Conservation (phyloP, 2,329 filamentous ascomycete genomes). For the Massarina eburnea region DNA sequence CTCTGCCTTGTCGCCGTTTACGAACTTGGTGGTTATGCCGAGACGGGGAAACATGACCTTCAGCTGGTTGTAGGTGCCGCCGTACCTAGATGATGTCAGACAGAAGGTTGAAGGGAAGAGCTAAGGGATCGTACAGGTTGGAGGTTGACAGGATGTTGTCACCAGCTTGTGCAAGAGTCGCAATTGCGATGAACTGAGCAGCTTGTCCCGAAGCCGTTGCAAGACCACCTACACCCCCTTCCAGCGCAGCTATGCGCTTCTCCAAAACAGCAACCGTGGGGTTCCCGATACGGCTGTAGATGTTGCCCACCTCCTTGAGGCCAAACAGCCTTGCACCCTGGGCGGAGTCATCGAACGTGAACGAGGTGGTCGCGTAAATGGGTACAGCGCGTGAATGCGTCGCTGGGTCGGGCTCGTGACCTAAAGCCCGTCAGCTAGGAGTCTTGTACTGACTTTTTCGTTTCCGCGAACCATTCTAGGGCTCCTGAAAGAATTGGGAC, state of each 20-base stretch:
- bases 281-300: constrained; percentile 97
- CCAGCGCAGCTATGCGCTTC: constrained; percentile 91
- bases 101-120: not conserved
- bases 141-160: constrained; percentile 93
- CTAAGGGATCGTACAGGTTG: constrained; percentile 60
- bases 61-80: constrained; percentile 96
- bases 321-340: constrained; percentile 94
- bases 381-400: constrained; percentile 91
- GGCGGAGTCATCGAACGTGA: constrained; percentile 90
- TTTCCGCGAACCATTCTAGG: no score
- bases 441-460: constrained; percentile 1
- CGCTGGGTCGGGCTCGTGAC: constrained; percentile 72
- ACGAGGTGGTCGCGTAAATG: constrained; percentile 96
- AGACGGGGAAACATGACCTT: constrained; percentile 88
- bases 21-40: constrained; percentile 85
- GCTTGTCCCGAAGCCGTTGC: constrained; percentile 84
- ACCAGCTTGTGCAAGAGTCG: constrained; percentile 79
- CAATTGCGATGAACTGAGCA: constrained; percentile 88
- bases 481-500: not conserved
- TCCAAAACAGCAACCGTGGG: constrained; percentile 96
- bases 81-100: constrained; percentile 56
- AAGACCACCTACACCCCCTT: constrained; percentile 85
- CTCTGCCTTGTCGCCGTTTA: constrained; percentile 75
- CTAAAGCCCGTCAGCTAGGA: constrained; percentile 47
- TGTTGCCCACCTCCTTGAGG: constrained; percentile 96